A percentile compares a stretch with the other conserved stretches of the same genome.
Conservation (phyloP, 129 eudicot species). For the Lactuca sativa region DNA sequence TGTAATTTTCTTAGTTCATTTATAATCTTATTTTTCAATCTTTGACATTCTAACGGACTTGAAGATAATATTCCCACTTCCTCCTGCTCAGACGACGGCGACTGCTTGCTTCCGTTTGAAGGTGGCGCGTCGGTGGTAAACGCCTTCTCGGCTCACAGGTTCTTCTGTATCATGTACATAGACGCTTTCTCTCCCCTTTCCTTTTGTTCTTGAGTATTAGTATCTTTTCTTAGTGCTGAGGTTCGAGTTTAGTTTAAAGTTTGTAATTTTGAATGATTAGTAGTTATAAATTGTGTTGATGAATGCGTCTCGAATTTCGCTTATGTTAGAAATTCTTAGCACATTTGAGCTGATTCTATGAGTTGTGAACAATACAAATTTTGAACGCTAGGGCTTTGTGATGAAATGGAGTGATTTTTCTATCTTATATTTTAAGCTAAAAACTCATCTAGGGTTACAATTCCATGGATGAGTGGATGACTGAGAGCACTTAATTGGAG, state of each 20-base stretch:
- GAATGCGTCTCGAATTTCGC: neutral
- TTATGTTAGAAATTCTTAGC: neutral
- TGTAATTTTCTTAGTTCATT: slow-evolving; percentile 1
- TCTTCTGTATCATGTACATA: slow-evolving; percentile 5
- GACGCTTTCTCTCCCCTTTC: neutral
- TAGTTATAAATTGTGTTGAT: neutral
- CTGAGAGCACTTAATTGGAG: neutral
- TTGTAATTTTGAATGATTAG: neutral
- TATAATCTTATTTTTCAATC: neutral
- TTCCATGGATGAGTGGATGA: no score
- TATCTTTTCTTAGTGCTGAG: neutral
- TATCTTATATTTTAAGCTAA: slow-evolving; percentile 1
- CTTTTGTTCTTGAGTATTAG: slow-evolving; percentile 1
- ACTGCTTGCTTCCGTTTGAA: neutral
- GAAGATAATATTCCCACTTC: slow-evolving; percentile 18
- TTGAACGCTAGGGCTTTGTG: slow-evolving; percentile 15
- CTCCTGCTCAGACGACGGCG: slow-evolving; percentile 15
- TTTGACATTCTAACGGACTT: slow-evolving; percentile 1
- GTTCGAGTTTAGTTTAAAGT: slow-evolving; percentile 4
- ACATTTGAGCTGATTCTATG: neutral
- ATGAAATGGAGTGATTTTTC: neutral
- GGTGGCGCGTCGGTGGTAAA: slow-evolving; percentile 20
- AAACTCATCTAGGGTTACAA: no score
- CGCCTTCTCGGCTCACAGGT: slow-evolving; percentile 19
- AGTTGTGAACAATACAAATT: neutral